Conservation (phyloP, 139 green algal genomes). For the Tetradesmus obliquus region DNA sequence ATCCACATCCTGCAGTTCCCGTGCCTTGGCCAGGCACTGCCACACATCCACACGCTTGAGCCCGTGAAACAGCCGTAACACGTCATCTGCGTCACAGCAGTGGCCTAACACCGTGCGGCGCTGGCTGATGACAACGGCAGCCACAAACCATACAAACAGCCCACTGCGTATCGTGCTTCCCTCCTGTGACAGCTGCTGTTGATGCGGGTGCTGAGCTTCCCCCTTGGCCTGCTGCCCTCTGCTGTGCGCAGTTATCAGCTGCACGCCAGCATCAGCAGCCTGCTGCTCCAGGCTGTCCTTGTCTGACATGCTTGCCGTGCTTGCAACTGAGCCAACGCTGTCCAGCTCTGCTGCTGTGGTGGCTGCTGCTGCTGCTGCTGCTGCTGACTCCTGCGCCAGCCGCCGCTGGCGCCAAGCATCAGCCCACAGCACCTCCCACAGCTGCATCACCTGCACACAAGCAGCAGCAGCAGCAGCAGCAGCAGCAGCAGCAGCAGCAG, state of each 20-base stretch:
- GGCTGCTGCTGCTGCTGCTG: conserved; percentile 26
- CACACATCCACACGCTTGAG: conserved; percentile 48
- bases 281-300: background rate
- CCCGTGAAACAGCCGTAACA: conserved; percentile 76
- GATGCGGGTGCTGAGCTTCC: background rate
- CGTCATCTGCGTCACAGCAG: conserved; percentile 76
- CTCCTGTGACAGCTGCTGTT: conserved; percentile 5
- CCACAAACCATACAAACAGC: conserved; percentile 78
- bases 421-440: conserved; percentile 78
- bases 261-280: conserved; percentile 10
- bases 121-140: conserved; percentile 67
- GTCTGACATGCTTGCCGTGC: background rate
- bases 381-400: background rate
- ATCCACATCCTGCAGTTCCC: background rate
- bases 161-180: background rate
- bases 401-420: conserved; percentile 42
- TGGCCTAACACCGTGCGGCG: conserved; percentile 62
- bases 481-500: background rate
- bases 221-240: conserved; percentile 4
- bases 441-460: conserved; percentile 50
- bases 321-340: background rate
- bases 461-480: background rate
- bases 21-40: conserved; percentile 43
- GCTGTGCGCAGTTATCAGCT: background rate
- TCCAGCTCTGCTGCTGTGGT: background rate